These are phyloP conservation scores for Bullera alba DNA, from an alignment of 768 basidiomycete genomes.

Conservation along the genomic window DNA sequence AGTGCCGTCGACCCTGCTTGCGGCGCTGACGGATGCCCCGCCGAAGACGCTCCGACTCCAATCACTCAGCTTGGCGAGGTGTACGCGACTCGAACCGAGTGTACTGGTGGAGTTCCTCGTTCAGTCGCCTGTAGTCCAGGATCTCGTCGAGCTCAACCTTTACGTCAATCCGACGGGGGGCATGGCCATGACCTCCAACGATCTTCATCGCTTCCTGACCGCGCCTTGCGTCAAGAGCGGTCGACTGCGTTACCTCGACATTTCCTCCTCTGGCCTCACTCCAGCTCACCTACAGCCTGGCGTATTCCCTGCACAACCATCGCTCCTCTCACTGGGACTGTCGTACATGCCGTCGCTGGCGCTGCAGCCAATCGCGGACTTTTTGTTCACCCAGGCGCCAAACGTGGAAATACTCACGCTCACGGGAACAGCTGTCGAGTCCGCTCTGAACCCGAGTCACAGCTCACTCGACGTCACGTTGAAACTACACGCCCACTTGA, in stretches of 20 bases:
- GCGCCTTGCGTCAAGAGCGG: slow-evolving; percentile 77
- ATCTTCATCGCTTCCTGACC: slow-evolving; percentile 61
- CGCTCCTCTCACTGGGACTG: slow-evolving; percentile 78
- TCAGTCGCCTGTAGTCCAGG: slow-evolving; percentile 57
- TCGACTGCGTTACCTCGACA: slow-evolving; percentile 74
- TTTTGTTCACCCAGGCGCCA: slow-evolving; percentile 61
- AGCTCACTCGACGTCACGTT: slow-evolving; percentile 64
- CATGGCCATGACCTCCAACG: slow-evolving; percentile 69
- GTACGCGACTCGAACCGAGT: slow-evolving; percentile 71
- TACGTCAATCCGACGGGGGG: slow-evolving; percentile 54
- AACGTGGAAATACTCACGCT: slow-evolving; percentile 83
- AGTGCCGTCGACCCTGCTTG: slow-evolving; percentile 32
- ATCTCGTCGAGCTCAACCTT: slow-evolving; percentile 65
- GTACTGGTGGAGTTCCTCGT: slow-evolving; percentile 69
- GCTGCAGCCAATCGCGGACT: slow-evolving; percentile 59
- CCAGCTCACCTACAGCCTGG: slow-evolving; percentile 51
- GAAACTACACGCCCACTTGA: slow-evolving; percentile 66
- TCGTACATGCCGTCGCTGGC: slow-evolving; percentile 72
- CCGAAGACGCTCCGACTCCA: slow-evolving; percentile 57
- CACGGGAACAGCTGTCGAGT: slow-evolving; percentile 62
- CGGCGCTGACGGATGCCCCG: slow-evolving; percentile 51
- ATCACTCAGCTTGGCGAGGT: slow-evolving; percentile 77
- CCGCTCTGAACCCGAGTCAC: slow-evolving; percentile 47
- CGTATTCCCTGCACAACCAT: slow-evolving; percentile 59
- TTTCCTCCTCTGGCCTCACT: slow-evolving; percentile 75